These are phyloP conservation scores for Medicago arabica DNA, from an alignment of 306 rosid species.

Conservation along the genomic window DNA sequence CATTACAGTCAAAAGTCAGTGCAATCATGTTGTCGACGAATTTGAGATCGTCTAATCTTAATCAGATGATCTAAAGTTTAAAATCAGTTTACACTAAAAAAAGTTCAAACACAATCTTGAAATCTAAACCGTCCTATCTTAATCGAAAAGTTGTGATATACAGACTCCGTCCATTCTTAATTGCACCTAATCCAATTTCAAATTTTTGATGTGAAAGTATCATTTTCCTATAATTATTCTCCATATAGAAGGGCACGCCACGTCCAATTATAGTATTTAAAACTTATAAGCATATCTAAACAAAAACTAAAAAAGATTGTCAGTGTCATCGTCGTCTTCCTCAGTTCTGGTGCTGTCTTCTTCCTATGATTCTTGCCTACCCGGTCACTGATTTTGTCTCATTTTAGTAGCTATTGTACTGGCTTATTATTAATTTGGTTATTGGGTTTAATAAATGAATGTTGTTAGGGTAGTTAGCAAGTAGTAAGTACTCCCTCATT, in stretches of 20 bases:
- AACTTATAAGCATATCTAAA: background rate
- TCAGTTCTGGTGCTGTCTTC: constrained; percentile 26
- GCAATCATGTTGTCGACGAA: too few relatives aligned
- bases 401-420: background rate
- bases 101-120: too few relatives aligned
- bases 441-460: background rate
- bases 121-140: too few relatives aligned
- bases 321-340: constrained; percentile 17
- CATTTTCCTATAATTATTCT: background rate
- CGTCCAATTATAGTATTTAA: background rate
- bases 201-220: too few relatives aligned
- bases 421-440: background rate
- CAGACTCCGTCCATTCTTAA: too few relatives aligned
- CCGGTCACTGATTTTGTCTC: background rate
- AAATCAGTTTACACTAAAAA: too few relatives aligned
- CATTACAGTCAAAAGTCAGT: too few relatives aligned
- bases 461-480: constrained; percentile 1
- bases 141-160: too few relatives aligned
- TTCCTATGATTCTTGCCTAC: constrained; percentile 12
- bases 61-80: too few relatives aligned
- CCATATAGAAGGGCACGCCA: background rate
- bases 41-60: too few relatives aligned
- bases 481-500: background rate
- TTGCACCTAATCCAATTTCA: too few relatives aligned
- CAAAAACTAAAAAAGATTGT: background rate